These are phyloP conservation scores for Pterothamnion heteromorphum DNA, from an alignment of 31 red algal genomes.

Conservation along the genomic window DNA sequence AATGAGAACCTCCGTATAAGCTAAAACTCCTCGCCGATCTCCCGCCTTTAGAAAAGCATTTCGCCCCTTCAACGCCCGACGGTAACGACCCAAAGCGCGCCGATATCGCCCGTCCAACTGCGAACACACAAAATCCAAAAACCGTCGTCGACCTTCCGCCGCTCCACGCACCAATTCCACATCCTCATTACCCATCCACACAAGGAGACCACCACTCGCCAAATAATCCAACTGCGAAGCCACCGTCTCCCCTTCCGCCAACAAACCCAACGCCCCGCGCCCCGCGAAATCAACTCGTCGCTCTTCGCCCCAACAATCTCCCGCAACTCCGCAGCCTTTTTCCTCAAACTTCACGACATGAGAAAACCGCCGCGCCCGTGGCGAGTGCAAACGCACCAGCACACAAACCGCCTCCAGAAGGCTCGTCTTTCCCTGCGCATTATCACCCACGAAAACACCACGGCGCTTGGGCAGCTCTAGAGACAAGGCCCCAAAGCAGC, in stretches of 20 bases:
- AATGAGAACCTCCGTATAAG: not conserved
- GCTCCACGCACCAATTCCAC: not conserved
- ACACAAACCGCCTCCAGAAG: not conserved
- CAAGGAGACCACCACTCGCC: not conserved
- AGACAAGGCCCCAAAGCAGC: not conserved
- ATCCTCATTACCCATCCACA: constrained; percentile 34
- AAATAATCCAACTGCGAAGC: not conserved
- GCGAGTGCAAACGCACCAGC: not conserved
- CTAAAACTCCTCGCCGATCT: not conserved
- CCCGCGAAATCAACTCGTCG: not conserved
- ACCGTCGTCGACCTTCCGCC: not conserved
- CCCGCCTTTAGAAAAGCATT: not conserved
- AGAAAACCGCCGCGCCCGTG: not conserved
- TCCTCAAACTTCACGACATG: not conserved
- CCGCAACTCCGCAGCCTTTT: not conserved
- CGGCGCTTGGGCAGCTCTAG: not conserved
- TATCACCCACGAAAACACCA: not conserved
- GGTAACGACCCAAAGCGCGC: not conserved
- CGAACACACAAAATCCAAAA: not conserved
- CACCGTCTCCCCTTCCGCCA: not conserved
- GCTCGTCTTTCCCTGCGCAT: not conserved
- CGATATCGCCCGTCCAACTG: not conserved
- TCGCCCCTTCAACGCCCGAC: not conserved
- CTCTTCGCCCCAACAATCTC: not conserved
- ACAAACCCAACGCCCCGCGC: not conserved